Evolutionary conservation across 2,329 filamentous ascomycete species (phyloP).

Genomic region (Monilinia vaccinii-corymbosi): DNA sequence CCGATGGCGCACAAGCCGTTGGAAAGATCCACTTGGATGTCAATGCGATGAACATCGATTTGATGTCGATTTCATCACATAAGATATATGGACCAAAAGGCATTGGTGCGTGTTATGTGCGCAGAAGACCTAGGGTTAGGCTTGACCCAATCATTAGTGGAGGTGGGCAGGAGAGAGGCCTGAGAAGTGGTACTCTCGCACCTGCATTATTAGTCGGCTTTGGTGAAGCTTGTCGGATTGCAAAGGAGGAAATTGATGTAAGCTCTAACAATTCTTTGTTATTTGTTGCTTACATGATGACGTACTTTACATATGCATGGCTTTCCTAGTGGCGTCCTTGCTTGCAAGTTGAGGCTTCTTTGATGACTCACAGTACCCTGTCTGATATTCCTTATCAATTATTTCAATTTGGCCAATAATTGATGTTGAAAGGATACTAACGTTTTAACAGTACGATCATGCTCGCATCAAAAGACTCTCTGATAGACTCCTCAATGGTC

Average conservation of each 20-base stretch:
- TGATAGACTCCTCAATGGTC: slow-evolving; percentile 70
- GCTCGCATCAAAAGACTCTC: slow-evolving; percentile 78
- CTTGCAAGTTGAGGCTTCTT: slow-evolving; percentile 30
- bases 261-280: slow-evolving; percentile 32
- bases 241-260: slow-evolving; percentile 84
- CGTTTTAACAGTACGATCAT: slow-evolving; percentile 66
- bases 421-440: slow-evolving; percentile 26
- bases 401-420: slow-evolving; percentile 20
- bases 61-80: slow-evolving; percentile 98
- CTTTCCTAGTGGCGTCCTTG: slow-evolving; percentile 64
- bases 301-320: slow-evolving; percentile 77
- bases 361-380: slow-evolving; percentile 29
- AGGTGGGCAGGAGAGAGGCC: slow-evolving; percentile 89
- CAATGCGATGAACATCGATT: slow-evolving; percentile 93
- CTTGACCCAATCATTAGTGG: slow-evolving; percentile 94
- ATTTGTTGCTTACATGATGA: slow-evolving; percentile 54
- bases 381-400: slow-evolving; percentile 18
- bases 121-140: slow-evolving; percentile 84
- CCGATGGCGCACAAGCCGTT: slow-evolving; percentile 92
- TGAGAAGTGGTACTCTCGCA: slow-evolving; percentile 88
- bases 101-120: slow-evolving; percentile 91
- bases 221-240: slow-evolving; percentile 89
- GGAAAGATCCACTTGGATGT: slow-evolving; percentile 96
- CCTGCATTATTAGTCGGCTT: slow-evolving; percentile 86
- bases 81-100: slow-evolving; percentile 99